A percentile compares a stretch with the other conserved stretches of the same genome.
Evolutionary conservation across 768 basidiomycete genomes (phyloP).

Genomic region (Leucosporidium creatinivorum): DNA sequence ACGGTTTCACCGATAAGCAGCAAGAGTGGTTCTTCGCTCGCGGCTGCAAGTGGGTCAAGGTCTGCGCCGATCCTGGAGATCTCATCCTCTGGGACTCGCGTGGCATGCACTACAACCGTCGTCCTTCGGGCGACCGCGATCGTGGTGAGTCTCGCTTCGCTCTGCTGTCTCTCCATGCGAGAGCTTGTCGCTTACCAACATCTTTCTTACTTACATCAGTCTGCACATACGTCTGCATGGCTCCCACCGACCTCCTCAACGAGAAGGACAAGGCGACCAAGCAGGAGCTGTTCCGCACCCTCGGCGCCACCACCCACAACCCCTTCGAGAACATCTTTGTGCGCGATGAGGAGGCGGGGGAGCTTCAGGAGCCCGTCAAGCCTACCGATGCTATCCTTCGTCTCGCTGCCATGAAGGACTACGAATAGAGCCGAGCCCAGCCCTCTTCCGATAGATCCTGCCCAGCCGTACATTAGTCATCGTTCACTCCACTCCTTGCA

Average conservation of each 20-base stretch:
- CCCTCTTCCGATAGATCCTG: too few species aligned
- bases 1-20: conserved; percentile 30
- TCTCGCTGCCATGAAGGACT: too few species aligned
- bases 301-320: conserved; percentile 1
- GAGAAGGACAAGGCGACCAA: neutral
- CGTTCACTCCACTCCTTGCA: too few species aligned
- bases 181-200: too few species aligned
- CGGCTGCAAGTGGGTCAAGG: conserved; percentile 42
- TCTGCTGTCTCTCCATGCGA: too few species aligned
- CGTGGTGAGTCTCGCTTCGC: neutral
- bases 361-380: neutral
- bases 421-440: too few species aligned
- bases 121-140: neutral
- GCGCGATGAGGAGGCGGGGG: neutral
- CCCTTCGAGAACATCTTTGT: conserved; percentile 2
- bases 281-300: neutral
- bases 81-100: conserved; percentile 40
- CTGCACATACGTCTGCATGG: neutral
- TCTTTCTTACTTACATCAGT: neutral
- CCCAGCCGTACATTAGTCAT: too few species aligned
- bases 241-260: neutral
- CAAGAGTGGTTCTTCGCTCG: conserved; percentile 42
- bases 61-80: conserved; percentile 37
- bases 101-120: conserved; percentile 2
- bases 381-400: neutral